Evolutionary conservation across 1,284 basidiomycete genomes (phyloP).

Genomic region (Ustilago sp.): DNA sequence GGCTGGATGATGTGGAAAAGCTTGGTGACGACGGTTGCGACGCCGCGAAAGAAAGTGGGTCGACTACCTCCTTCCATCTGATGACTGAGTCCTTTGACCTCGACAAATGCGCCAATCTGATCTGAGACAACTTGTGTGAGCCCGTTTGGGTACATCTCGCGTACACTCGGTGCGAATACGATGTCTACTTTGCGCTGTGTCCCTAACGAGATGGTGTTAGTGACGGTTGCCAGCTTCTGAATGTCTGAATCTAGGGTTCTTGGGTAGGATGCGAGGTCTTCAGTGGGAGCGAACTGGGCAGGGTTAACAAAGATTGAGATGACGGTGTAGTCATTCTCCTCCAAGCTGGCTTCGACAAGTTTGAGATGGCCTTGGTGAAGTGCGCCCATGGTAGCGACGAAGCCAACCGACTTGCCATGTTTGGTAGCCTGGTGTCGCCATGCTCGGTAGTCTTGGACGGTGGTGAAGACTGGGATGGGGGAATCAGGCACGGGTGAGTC

Average conservation of each 20-base stretch:
- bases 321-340: constrained; percentile 85
- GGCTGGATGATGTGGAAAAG: constrained; percentile 95
- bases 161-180: constrained; percentile 59
- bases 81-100: constrained; percentile 84
- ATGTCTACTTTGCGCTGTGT: constrained; percentile 32
- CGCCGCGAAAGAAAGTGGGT: constrained; percentile 94
- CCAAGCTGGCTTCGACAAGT: constrained; percentile 78
- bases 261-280: constrained; percentile 91
- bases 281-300: constrained; percentile 94
- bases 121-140: constrained; percentile 81
- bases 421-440: constrained; percentile 79
- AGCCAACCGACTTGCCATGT: constrained; percentile 76
- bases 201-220: neutral
- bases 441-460: constrained; percentile 77
- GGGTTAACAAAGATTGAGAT: constrained; percentile 98
- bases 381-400: constrained; percentile 97
- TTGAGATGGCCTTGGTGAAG: constrained; percentile 91
- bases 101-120: constrained; percentile 89
- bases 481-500: constrained; percentile 67
- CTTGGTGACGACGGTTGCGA: constrained; percentile 94
- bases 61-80: constrained; percentile 86
- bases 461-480: constrained; percentile 81
- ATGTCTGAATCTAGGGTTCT: constrained; percentile 74
- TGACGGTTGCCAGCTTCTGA: constrained; percentile 47
- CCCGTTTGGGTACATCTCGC: constrained; percentile 81